Percentiles rank a stretch among this genome's conserved stretches.
Conservation (phyloP, 2,329 filamentous ascomycete genomes). For the Gyromitra esculenta region DNA sequence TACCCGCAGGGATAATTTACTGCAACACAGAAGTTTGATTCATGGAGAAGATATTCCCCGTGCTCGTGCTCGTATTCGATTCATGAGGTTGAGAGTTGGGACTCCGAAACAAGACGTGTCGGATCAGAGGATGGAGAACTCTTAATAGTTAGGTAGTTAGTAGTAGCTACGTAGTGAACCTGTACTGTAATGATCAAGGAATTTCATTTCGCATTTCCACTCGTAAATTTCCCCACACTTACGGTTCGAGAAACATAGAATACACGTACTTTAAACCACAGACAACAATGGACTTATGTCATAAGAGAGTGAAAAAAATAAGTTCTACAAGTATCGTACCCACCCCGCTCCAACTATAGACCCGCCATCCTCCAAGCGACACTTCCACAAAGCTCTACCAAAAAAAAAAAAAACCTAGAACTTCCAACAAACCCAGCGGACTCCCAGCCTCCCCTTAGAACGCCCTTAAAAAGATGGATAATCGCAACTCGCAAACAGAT, state of each 20-base stretch:
- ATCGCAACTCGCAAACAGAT: background rate
- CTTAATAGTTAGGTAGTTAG: background rate
- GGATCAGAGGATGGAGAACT: background rate
- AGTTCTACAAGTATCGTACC: background rate
- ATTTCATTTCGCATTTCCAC: background rate
- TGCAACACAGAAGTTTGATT: background rate
- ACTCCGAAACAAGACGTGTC: background rate
- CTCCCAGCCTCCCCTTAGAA: conserved; percentile 30
- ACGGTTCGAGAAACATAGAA: background rate
- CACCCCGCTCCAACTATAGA: background rate
- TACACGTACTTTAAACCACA: background rate
- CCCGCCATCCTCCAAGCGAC: background rate
- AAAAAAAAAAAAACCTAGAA: conserved; percentile 5
- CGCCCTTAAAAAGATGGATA: conserved; percentile 22
- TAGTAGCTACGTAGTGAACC: background rate
- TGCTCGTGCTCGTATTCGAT: background rate
- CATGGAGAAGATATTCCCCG: background rate
- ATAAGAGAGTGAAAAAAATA: background rate
- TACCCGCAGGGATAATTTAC: background rate
- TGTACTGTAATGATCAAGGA: background rate
- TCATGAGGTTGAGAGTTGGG: conserved; percentile 1
- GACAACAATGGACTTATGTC: background rate
- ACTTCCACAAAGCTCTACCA: background rate
- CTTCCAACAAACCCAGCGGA: conserved; percentile 15
- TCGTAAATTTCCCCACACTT: background rate